Evolutionary conservation across 768 basidiomycete genomes (phyloP), one percentile per base, ranked within the genome.

Genomic region (Russula foetens): DNA sequence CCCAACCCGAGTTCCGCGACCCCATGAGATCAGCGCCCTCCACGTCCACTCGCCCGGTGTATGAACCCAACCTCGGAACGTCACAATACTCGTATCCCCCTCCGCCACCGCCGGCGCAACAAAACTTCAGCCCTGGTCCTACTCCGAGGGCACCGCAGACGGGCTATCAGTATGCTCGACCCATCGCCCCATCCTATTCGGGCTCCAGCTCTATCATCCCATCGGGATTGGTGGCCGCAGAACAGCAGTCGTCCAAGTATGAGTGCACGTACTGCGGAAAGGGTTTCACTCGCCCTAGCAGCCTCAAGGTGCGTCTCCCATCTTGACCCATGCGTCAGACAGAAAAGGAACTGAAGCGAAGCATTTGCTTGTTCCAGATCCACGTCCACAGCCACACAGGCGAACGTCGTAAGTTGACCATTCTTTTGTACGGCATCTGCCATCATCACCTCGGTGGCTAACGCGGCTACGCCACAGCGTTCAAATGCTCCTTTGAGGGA

Each of bases 371-470:
- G 57, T 57, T 63, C 55, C 62, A 91, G 90, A 91, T 90, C 65
- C 90, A 92, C 72, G 72, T 88, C 63, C 89, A 92, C 64, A 90
- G 87, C 66, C 89, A 92, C 71, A 90, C 88, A 0, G 89, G 88
- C 63, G 87, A 88, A 71, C 90, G 86, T 76, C 89, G 89, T 91
- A 70, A 77, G 85, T 76, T 26, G 35, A 47, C 39, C 12, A 41
- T 45, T 24, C 26, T 41, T 51, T 28, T 26, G 39, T 41, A 17
- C 62, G n/a, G 29, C 8, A 46, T 58, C 29, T 45, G 29, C 38
- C 23, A 19, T 52, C 55, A 57, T 57, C 60, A 35, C 59, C 59
- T 58, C 59, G 52, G 49, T 48, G 23, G 45, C 33, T 63, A 44
- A 46, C 46, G 19, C 64, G 59, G 17, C 3, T 19, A 15, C 54